Evolutionary conservation across 257 asterid species (phyloP).

Genomic region (Salvia splendens): DNA sequence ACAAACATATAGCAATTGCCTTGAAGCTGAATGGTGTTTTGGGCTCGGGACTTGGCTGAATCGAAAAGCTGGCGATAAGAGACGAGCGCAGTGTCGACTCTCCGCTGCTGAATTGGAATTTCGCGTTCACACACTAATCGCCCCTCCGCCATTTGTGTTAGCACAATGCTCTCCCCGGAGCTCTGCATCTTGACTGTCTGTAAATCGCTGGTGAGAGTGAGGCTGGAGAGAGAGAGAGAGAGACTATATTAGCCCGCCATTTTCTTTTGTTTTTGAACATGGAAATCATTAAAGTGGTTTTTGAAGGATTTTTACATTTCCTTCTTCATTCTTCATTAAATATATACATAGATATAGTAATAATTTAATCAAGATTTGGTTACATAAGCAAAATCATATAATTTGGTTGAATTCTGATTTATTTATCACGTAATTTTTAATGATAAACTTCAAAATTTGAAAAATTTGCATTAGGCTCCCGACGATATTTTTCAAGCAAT

Average conservation of each 20-base stretch:
- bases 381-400: no score
- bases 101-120: slow-evolving; percentile 61
- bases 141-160: slow-evolving; percentile 56
- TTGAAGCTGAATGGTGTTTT: slow-evolving; percentile 64
- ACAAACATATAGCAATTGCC: slow-evolving; percentile 32
- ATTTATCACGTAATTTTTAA: no score
- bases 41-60: slow-evolving; percentile 49
- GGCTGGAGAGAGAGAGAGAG: not conserved
- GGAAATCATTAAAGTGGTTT: no score
- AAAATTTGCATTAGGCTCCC: no score
- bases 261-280: slow-evolving; percentile 30
- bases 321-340: no score
- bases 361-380: no score
- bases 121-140: slow-evolving; percentile 67
- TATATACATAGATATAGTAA: no score
- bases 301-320: no score
- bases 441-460: no score
- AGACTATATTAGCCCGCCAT: slow-evolving; percentile 52
- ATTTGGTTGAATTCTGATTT: no score
- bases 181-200: slow-evolving; percentile 47
- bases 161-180: slow-evolving; percentile 36
- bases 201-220: not conserved
- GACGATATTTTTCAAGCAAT: no score
- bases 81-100: slow-evolving; percentile 45
- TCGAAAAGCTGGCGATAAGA: slow-evolving; percentile 39